Conservation (phyloP, 179 eudicot genomes). For the Spinacia oleracea region DNA sequence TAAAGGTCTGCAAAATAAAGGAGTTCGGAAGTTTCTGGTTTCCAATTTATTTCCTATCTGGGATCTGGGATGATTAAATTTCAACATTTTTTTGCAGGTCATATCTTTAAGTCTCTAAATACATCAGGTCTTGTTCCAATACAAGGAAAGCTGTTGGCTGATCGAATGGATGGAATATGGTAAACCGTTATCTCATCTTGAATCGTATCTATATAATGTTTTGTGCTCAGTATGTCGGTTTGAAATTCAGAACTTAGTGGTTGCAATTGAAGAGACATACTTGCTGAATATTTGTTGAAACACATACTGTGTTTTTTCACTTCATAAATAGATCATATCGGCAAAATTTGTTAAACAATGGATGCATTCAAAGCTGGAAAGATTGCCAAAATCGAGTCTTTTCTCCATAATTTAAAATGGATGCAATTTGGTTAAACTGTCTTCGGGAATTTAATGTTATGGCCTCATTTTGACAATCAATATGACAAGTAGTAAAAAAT, state of each 20-base stretch:
- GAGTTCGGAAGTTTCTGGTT: not conserved
- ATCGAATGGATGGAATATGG: conserved; percentile 92
- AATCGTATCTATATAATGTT: conserved; percentile 12
- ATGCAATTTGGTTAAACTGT: not conserved
- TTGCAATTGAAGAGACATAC: no score
- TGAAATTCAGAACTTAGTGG: not conserved
- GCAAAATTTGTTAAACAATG: not conserved
- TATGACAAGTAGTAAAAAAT: not conserved
- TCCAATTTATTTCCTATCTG: not conserved
- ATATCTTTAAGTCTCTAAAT: conserved; percentile 83
- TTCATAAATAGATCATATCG: no score
- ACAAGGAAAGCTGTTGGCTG: conserved; percentile 90
- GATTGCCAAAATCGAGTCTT: not conserved
- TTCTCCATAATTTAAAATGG: not conserved
- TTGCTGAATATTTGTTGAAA: no score
- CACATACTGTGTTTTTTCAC: no score
- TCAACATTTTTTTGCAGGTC: conserved; percentile 56
- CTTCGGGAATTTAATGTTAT: not conserved
- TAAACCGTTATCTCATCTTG: conserved; percentile 29
- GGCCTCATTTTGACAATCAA: not conserved
- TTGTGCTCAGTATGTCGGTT: not conserved
- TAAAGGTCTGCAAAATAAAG: conserved; percentile 59
- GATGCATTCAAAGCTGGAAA: not conserved
- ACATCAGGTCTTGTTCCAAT: conserved; percentile 83
- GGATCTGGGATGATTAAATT: conserved; percentile 16